Conservation (phyloP, 164 flowering plant species). For the Vitis cinerea region DNA sequence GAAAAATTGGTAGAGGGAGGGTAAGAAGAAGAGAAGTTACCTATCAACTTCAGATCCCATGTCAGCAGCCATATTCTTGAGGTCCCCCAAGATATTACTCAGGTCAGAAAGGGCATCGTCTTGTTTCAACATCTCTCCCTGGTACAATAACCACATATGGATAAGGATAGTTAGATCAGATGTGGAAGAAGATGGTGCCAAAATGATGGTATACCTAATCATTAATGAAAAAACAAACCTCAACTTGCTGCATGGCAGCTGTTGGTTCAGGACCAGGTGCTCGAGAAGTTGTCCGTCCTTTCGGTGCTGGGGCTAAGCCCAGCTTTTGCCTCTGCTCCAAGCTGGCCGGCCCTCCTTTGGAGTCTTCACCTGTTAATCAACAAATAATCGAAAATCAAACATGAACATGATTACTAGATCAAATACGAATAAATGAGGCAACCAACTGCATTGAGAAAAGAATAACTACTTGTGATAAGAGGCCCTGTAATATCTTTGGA, state of each 20-base stretch:
- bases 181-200: no score
- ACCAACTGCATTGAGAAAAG: no score
- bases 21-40: constrained; percentile 27
- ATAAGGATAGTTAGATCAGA: neutral
- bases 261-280: constrained; percentile 54
- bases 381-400: constrained; percentile 2
- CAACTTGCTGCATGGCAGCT: constrained; percentile 70
- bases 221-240: constrained; percentile 43
- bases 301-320: constrained; percentile 50
- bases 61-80: constrained; percentile 81
- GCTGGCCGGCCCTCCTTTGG: constrained; percentile 35
- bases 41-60: constrained; percentile 82
- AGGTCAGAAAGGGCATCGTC: constrained; percentile 76
- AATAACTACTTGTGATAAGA: constrained; percentile 42
- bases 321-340: constrained; percentile 66
- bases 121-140: constrained; percentile 75
- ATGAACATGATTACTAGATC: neutral
- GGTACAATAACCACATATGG: constrained; percentile 18
- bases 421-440: neutral
- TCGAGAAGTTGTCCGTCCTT: constrained; percentile 32
- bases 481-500: constrained; percentile 69
- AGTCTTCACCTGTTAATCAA: constrained; percentile 50
- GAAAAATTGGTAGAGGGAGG: no score
- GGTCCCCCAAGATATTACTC: constrained; percentile 69
- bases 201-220: no score